Base-by-base conservation (phyloP, 441 rosid genomes). In the Codiaeum variegatum region DNA sequence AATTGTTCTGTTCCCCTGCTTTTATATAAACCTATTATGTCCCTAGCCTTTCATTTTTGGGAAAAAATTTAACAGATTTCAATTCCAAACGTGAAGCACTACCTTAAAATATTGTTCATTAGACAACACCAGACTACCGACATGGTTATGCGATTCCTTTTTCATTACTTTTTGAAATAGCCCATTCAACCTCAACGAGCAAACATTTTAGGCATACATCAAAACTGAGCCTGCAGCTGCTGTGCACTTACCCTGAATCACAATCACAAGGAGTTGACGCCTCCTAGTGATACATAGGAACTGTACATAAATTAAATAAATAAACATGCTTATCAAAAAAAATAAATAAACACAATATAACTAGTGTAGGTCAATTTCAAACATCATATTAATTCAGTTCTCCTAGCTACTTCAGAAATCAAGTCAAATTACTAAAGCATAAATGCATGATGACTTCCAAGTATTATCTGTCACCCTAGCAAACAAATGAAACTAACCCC, bases 191-290 rank as follows among this genome's bases (percentile, higher is more conserved):
- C 47, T 13, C 12, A 21, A 4, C 13, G 16, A 9, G 23, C 31
- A 19, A 10, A 62, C 23, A 32, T 61, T 61, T 38, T 18, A 18
- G 47, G 67, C 67, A 62, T 36, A 10, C 31, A 38, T 13, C 34
- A 62, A 62, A 62, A 18, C 67, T 62, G 5, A 36, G 67, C 29
- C 38, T 28, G 67, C 29, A 36, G 46, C 26, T 62, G 66, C 47
- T 62, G 4, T 42, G 34, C 21, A 15, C 34, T 16, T 60, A 60
- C 16, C 21, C 9, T 6, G 16, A 3, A 60, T 12, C 63, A 6
- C 63, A 8, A 59, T 59, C 9, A 59, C 21, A 29, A 29, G 13
- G 13, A 38, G 6, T 59, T 28, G n/a, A 59, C 9, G 10, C 42
- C 12, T 18, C 40, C 31, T 64, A 64, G 51, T 64, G 23, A 38